A percentile compares a stretch with the other conserved stretches of the same genome.
These are phyloP conservation scores for Protea cynaroides DNA, from an alignment of 164 flowering plant genomes.

Conservation along the genomic window DNA sequence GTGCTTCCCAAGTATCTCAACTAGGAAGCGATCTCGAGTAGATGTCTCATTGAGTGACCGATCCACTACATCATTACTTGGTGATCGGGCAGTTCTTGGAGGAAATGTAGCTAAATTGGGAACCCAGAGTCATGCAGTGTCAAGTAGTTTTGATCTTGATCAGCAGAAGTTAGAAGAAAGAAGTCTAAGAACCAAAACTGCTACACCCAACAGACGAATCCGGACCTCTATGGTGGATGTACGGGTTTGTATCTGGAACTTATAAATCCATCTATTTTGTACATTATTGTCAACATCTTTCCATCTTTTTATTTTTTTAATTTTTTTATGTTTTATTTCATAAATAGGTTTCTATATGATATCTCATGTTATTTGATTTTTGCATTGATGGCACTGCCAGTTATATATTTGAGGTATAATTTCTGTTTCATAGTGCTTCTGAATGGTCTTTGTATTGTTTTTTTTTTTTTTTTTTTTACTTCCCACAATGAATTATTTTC, in stretches of 20 bases:
- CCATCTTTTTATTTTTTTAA: not conserved
- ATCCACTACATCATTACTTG: constrained; percentile 28
- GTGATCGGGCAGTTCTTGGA: constrained; percentile 56
- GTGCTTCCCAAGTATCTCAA: constrained; percentile 42
- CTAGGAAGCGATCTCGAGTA: constrained; percentile 70
- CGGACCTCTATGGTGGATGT: constrained; percentile 75
- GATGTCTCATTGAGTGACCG: constrained; percentile 53
- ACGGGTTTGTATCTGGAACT: constrained; percentile 34
- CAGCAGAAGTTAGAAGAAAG: constrained; percentile 60
- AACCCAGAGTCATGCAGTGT: constrained; percentile 36
- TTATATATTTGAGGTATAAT: not conserved
- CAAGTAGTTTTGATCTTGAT: constrained; percentile 44
- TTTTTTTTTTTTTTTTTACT: too few relatives aligned
- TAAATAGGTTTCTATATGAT: not conserved
- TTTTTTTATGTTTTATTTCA: constrained; percentile 1
- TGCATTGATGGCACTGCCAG: not conserved
- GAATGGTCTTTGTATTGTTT: not conserved
- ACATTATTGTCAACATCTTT: not conserved
- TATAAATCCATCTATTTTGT: not conserved
- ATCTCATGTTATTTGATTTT: not conserved
- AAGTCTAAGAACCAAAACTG: constrained; percentile 28
- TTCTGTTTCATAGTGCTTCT: not conserved
- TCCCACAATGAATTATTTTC: too few relatives aligned
- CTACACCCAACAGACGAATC: constrained; percentile 66
- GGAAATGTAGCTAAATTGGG: constrained; percentile 47